These are phyloP conservation scores for Coccomyxa sp. DNA, from an alignment of 139 green algal species.

Conservation along the genomic window DNA sequence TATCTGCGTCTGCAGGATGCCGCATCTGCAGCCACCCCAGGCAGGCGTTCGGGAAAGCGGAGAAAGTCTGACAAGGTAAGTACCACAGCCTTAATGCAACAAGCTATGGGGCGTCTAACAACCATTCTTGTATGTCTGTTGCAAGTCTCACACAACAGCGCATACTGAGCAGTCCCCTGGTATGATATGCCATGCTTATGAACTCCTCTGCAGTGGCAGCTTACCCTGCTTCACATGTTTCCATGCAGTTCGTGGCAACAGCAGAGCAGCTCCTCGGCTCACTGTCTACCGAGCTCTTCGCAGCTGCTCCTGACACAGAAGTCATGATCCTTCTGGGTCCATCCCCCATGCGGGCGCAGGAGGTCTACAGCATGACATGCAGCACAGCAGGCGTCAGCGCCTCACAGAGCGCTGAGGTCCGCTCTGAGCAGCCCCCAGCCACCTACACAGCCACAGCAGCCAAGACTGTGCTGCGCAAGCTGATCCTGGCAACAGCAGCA, in stretches of 20 bases:
- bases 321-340: constrained; percentile 3
- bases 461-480: constrained; percentile 3
- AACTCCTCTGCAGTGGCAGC: no score
- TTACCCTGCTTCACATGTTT: no score
- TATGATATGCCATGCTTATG: not conserved
- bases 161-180: not conserved
- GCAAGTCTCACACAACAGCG: no score
- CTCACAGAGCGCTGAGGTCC: not conserved
- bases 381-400: not conserved
- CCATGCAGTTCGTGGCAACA: constrained; percentile 11
- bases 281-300: not conserved
- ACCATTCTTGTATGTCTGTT: no score
- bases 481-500: constrained; percentile 6
- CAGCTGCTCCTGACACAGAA: not conserved
- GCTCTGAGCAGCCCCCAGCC: no score
- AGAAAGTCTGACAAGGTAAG: no score
- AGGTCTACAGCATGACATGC: constrained; percentile 8
- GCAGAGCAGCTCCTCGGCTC: not conserved
- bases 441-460: not conserved
- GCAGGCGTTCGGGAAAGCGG: no score
- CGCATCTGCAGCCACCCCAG: not conserved
- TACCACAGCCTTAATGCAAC: no score
- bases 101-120: no score
- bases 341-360: constrained; percentile 2
- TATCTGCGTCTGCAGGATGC: no score